Base-by-base conservation (phyloP, 768 basidiomycete species). In the Xerocomellus intermedius region DNA sequence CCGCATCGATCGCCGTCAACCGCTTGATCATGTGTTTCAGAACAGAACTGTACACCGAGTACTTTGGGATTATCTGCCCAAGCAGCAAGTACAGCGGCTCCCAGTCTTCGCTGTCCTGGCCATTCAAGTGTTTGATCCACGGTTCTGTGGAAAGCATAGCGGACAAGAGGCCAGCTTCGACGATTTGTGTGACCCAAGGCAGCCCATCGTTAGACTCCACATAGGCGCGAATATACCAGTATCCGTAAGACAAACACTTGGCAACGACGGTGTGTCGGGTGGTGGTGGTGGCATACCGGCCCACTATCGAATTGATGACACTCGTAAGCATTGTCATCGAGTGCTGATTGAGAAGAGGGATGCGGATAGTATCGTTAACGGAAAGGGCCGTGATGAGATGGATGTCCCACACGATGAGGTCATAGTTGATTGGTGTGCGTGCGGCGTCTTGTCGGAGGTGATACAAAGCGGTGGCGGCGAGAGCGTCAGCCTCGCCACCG, bases 181-280 rank as follows among this genome's bases (percentile, higher is more conserved):
- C 38, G 22, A 55, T 46, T 54, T 71, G 65, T 13, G 30, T 51
- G 43, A 69, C 35, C 67, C 69, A 69, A 49, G 63, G 56, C 4
- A 67, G 17, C 8, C 65, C 69, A 6, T 69, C 63, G 17, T 63
- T 56, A 32, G 52, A 60, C 44, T 71, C 68, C 32, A 63, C 56
- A n/a, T 61, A 65, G 6, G 60, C 55, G 9, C 69, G 69, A 41
- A 69, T 63, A 33, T 67, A 65, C 68, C 69, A 69, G 22, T 67
- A 69, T 13, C 59, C 65, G 33, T 63, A 67, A 4, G 69, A 71
- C 43, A 69, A 52, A 32, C 53, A 59, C 38, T 64, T 69, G 24
- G 69, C 66, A 24, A 65, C 42, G 46, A 65, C 41, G 14, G 39
- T 1, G 17, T 17, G 61, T 8, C 41, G 51, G 14, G 57, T 12